A percentile compares a stretch with the other conserved stretches of the same genome.
phyloP scores from a whole-genome alignment of 2,329 filamentous ascomycete genomes.

The Capronia epimyces region DNA sequence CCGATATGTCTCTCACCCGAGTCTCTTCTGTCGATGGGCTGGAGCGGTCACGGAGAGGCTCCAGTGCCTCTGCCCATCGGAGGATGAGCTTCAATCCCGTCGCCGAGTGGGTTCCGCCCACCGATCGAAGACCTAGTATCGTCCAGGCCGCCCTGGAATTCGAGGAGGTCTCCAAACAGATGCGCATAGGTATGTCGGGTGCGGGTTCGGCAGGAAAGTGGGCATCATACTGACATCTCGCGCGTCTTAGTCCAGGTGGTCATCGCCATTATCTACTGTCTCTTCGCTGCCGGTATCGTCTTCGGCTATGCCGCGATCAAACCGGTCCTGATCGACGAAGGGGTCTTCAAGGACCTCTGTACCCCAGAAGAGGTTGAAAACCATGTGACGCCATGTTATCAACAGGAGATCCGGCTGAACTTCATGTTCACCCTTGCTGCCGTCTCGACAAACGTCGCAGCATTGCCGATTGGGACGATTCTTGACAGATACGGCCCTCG shows the following conservation, averaged over 20 bases:
- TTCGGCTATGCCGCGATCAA: slow-evolving; percentile 85
- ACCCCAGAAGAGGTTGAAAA: slow-evolving; percentile 47
- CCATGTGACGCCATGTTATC: slow-evolving; percentile 50
- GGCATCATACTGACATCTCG: slow-evolving; percentile 15
- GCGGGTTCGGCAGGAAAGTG: background rate
- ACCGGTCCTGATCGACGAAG: slow-evolving; percentile 67
- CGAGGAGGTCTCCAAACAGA: slow-evolving; percentile 48
- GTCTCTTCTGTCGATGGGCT: slow-evolving; percentile 43
- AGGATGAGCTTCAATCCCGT: slow-evolving; percentile 43
- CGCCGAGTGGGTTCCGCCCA: slow-evolving; percentile 36
- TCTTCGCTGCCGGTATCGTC: slow-evolving; percentile 71
- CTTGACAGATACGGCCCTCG: slow-evolving; percentile 77
- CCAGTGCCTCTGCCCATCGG: slow-evolving; percentile 32
- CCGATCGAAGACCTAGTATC: slow-evolving; percentile 29
- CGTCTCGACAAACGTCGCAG: slow-evolving; percentile 80
- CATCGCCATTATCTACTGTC: slow-evolving; percentile 64
- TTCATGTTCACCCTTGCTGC: slow-evolving; percentile 90
- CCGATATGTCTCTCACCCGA: slow-evolving; percentile 41
- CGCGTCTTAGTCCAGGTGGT: slow-evolving; percentile 58
- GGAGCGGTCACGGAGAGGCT: slow-evolving; percentile 34
- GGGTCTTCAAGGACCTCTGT: slow-evolving; percentile 64
- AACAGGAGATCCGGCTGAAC: slow-evolving; percentile 63
- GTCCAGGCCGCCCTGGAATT: slow-evolving; percentile 20
- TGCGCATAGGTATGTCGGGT: slow-evolving; percentile 46
- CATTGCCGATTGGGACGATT: slow-evolving; percentile 77